Evolutionary conservation across 2,329 filamentous ascomycete genomes (phyloP), one percentile per base, ranked within the genome.

Genomic region (Fusarium devonianum): DNA sequence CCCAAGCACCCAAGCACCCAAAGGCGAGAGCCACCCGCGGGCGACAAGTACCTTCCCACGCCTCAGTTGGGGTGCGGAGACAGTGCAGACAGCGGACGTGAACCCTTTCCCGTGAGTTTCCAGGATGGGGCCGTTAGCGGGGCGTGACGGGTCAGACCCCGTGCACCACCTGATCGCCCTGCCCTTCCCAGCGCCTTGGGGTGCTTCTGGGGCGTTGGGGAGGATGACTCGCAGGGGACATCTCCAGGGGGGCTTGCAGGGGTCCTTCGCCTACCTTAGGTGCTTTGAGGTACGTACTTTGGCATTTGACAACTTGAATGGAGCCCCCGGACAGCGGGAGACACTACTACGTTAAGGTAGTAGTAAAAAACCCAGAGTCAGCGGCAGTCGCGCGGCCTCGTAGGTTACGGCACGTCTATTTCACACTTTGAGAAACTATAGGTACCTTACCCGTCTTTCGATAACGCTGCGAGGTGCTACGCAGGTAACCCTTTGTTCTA

Each of bases 101-200:
- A 55, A 44, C 53, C 49, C 36, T 45, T n/a, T n/a, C 53, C 28
- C 29, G 21, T 55, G 50, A 45, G 38, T 16, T 42, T 40, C 35
- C 18, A 21, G 17, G 34, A 29, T 39, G 35, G 37, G 35, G 29
- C 54, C 53, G 42, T 56, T 57, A 19, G 37, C 26, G 39, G 53
- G 41, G 35, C 23, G 28, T 25, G 26, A 30, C 25, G 44, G 32
- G 35, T 41, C 22, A 54, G 49, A 37, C 49, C 54, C 49, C 37
- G 45, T 56, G 41, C 54, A 49, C 56, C 40, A 41, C 33, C 45
- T 56, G 55, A 58, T 58, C 55, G 50, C 47, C 40, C 34, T 29
- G 30, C 37, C 29, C 43, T 50, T 16, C 29, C 32, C 45, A 35
- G 46, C 19, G 39, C 46, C n/a, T 40, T 18, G 25, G 22, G 32